These are phyloP conservation scores for Aspergillus saccharolyticus DNA, from an alignment of 495 filamentous ascomycete species.

Conservation along the genomic window DNA sequence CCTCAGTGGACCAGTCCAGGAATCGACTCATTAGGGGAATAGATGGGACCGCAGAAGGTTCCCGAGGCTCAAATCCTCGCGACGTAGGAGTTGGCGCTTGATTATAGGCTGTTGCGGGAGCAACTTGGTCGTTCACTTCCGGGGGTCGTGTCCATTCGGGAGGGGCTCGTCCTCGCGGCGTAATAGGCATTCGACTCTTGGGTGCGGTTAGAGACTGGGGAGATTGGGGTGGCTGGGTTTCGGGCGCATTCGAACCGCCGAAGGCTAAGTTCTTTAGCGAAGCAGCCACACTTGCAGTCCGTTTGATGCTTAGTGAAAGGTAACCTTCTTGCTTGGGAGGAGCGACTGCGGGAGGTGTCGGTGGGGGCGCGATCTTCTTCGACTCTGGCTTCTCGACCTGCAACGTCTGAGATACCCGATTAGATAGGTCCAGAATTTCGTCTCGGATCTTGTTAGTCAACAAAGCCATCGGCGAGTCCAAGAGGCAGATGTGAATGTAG, in stretches of 20 bases:
- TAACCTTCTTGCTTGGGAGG: constrained; percentile 59
- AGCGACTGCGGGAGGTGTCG: constrained; percentile 45
- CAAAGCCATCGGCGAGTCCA: constrained; percentile 69
- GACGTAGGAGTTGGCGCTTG: constrained; percentile 71
- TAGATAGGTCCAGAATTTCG: constrained; percentile 62
- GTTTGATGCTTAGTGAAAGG: constrained; percentile 55
- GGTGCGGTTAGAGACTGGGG: constrained; percentile 27
- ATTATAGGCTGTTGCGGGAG: constrained; percentile 66
- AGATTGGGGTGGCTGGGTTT: constrained; percentile 19
- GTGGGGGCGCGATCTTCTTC: constrained; percentile 39
- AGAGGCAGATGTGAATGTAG: constrained; percentile 68
- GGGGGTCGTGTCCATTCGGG: constrained; percentile 71
- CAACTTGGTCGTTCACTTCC: constrained; percentile 69
- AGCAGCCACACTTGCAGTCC: constrained; percentile 68
- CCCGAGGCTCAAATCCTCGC: constrained; percentile 61
- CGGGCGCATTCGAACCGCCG: constrained; percentile 35
- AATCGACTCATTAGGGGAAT: constrained; percentile 80
- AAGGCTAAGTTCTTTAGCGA: constrained; percentile 68
- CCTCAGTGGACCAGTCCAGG: constrained; percentile 90
- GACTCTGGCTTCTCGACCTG: constrained; percentile 39
- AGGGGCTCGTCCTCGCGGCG: constrained; percentile 53
- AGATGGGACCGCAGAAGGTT: constrained; percentile 46
- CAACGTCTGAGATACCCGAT: constrained; percentile 45
- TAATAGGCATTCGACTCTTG: constrained; percentile 41
- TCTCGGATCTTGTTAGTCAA: constrained; percentile 68